Evolutionary conservation across 306 rosid genomes (phyloP).

Genomic region (Rosa persica): DNA sequence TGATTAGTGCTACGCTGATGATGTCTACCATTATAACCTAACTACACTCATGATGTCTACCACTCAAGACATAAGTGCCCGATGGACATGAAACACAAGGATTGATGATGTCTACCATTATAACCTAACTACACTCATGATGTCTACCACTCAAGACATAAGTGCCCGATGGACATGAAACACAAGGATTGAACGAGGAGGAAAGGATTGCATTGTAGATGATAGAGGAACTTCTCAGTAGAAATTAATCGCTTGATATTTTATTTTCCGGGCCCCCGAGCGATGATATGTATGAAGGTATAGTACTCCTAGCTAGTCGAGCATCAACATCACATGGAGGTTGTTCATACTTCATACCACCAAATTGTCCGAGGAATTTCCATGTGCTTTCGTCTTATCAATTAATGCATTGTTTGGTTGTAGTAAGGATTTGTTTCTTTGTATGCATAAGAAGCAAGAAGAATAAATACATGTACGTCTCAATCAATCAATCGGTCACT

Average conservation of each 20-base stretch:
- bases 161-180: not conserved
- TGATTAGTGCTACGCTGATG: no score
- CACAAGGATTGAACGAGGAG: constrained; percentile 41
- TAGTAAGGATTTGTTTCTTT: not conserved
- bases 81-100: no score
- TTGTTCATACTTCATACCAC: not conserved
- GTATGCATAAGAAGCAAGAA: no score
- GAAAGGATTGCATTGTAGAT: constrained; percentile 58
- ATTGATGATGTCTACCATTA: no score
- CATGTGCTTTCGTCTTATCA: not conserved
- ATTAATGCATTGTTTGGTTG: not conserved
- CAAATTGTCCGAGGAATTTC: not conserved
- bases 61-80: no score
- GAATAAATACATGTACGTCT: not conserved
- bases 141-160: no score
- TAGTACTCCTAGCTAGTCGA: not conserved
- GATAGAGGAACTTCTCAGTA: constrained; percentile 74
- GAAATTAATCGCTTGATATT: constrained; percentile 30
- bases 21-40: no score
- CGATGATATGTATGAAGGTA: not conserved
- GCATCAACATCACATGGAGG: constrained; percentile 6
- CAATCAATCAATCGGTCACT: not conserved
- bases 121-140: no score
- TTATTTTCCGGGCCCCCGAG: not conserved
- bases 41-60: no score